phyloP scores from a whole-genome alignment of 2,329 filamentous ascomycete genomes.

The Metarhizium guizhouense region DNA sequence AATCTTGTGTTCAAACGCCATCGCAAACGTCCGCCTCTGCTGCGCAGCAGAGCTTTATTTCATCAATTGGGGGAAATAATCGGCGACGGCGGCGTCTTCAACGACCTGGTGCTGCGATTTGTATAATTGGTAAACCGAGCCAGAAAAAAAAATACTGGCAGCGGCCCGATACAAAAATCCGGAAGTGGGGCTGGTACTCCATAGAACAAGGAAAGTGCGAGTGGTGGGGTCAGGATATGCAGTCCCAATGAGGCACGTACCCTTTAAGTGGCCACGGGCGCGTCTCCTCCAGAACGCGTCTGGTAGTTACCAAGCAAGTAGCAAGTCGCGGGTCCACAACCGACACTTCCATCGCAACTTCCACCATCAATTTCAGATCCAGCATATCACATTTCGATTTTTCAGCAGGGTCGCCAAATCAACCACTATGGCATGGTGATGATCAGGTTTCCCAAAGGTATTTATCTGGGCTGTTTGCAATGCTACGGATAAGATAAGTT shows the following conservation, averaged over 20 bases:
- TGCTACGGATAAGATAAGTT: neutral
- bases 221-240: constrained; percentile 12
- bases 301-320: neutral
- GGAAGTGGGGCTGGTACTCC: constrained; percentile 17
- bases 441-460: neutral
- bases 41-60: neutral
- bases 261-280: constrained; percentile 2
- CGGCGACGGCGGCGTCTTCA: neutral
- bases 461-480: neutral
- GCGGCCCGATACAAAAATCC: constrained; percentile 26
- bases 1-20: constrained; percentile 53
- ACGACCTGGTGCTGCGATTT: neutral
- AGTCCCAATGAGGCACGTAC: no score
- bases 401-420: neutral
- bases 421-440: neutral
- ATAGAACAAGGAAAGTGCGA: neutral
- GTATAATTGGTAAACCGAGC: neutral
- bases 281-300: constrained; percentile 6
- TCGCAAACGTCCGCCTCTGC: constrained; percentile 18
- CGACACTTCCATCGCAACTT: neutral
- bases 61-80: neutral
- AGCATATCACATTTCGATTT: neutral
- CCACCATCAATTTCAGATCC: neutral
- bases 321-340: neutral
- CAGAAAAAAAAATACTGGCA: constrained; percentile 24